These are phyloP conservation scores for Fusarium marasasianum DNA, from an alignment of 2,329 filamentous ascomycete genomes.

Conservation along the genomic window DNA sequence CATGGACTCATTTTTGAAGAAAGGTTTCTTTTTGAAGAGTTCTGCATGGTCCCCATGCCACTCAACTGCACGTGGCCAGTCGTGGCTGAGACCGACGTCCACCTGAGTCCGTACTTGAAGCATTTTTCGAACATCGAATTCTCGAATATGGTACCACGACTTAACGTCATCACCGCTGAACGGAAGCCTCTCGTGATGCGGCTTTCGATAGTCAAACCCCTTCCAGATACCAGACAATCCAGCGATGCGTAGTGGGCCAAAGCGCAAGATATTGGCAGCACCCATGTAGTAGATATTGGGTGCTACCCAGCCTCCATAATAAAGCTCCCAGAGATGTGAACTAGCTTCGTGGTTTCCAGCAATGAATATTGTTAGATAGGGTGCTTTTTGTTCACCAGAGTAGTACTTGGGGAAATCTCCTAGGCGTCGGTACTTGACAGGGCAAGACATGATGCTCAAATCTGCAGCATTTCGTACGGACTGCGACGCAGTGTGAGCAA, in stretches of 20 bases:
- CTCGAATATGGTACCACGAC: slow-evolving; percentile 88
- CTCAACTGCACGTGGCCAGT: slow-evolving; percentile 91
- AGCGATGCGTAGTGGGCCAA: slow-evolving; percentile 87
- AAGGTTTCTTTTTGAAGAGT: slow-evolving; percentile 77
- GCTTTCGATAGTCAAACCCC: slow-evolving; percentile 83
- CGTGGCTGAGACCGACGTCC: slow-evolving; percentile 91
- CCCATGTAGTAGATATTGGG: slow-evolving; percentile 98
- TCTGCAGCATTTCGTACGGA: slow-evolving; percentile 89
- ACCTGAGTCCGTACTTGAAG: slow-evolving; percentile 86
- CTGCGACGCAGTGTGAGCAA: slow-evolving; percentile 52
- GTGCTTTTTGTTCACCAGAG: slow-evolving; percentile 77
- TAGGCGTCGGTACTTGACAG: slow-evolving; percentile 84
- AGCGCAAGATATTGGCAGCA: slow-evolving; percentile 85
- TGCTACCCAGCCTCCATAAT: slow-evolving; percentile 96
- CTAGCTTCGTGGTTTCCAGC: slow-evolving; percentile 96
- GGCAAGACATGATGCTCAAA: slow-evolving; percentile 88
- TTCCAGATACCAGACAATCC: slow-evolving; percentile 97
- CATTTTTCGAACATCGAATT: slow-evolving; percentile 90
- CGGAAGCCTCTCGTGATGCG: slow-evolving; percentile 86
- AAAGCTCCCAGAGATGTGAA: slow-evolving; percentile 89
- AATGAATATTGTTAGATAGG: slow-evolving; percentile 91
- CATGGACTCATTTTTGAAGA: slow-evolving; percentile 79
- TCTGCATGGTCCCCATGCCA: slow-evolving; percentile 74
- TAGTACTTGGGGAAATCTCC: slow-evolving; percentile 97
- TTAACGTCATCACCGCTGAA: slow-evolving; percentile 81